phyloP scores from a whole-genome alignment of 768 basidiomycete species.

The Lactarius quietus region DNA sequence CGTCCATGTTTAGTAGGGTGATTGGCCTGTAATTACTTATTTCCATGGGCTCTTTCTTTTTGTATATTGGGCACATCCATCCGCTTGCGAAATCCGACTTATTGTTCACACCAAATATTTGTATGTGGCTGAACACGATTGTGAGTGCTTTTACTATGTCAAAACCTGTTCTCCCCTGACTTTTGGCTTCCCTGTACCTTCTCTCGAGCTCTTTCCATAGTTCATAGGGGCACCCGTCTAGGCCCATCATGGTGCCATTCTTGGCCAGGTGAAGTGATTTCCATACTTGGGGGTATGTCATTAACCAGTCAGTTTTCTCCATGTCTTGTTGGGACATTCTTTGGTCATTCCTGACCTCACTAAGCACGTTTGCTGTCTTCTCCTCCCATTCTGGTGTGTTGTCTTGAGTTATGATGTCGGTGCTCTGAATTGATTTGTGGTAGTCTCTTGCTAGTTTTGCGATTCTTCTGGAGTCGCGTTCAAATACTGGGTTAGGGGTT shows the following conservation, averaged over 20 bases:
- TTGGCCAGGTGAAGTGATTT: neutral
- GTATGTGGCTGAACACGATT: neutral
- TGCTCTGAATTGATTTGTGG: conserved; percentile 14
- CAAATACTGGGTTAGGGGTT: neutral
- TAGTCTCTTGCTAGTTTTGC: neutral
- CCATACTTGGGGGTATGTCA: neutral
- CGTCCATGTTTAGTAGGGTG: no score
- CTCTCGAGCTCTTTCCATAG: conserved; percentile 10
- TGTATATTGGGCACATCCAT: no score
- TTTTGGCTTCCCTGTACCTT: neutral
- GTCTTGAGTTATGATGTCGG: no score
- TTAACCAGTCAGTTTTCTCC: neutral
- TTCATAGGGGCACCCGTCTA: conserved; percentile 18
- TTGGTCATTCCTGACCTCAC: fast-evolving
- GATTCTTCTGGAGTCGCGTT: neutral
- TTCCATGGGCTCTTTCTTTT: no score
- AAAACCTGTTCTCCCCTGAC: neutral
- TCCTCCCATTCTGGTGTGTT: no score
- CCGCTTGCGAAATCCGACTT: neutral
- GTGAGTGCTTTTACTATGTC: neutral
- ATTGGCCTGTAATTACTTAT: no score
- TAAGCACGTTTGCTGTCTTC: no score
- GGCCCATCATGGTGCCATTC: neutral
- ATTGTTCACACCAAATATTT: neutral
- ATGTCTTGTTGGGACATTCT: neutral